Conservation (phyloP, 108 stramenopile genomes). For the Fragilaria radians region DNA sequence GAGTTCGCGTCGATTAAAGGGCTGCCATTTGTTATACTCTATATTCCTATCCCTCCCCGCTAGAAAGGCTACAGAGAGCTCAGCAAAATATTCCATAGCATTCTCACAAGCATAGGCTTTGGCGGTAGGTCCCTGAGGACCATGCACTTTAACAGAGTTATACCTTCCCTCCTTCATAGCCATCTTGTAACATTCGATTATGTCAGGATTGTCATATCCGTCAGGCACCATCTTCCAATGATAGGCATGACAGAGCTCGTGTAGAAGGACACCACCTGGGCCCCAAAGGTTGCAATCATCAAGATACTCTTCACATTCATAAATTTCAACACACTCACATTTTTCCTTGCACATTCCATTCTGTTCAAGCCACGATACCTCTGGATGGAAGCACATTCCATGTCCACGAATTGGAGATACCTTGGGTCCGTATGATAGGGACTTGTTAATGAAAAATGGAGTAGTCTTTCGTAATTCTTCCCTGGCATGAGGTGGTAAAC, state of each 20-base stretch:
- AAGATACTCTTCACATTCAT: constrained; percentile 41
- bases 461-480: constrained; percentile 36
- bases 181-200: constrained; percentile 49
- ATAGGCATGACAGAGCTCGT: constrained; percentile 85
- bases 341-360: constrained; percentile 55
- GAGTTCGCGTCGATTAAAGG: constrained; percentile 74
- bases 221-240: constrained; percentile 51
- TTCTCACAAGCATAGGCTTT: constrained; percentile 84
- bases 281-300: constrained; percentile 72
- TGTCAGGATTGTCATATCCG: constrained; percentile 71
- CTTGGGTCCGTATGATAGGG: constrained; percentile 56
- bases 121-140: constrained; percentile 39
- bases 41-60: constrained; percentile 43
- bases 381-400: constrained; percentile 72
- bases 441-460: constrained; percentile 64
- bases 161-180: constrained; percentile 84
- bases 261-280: constrained; percentile 67
- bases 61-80: constrained; percentile 79
- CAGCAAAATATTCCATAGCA: constrained; percentile 88
- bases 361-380: constrained; percentile 38
- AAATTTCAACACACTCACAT: constrained; percentile 67
- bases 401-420: constrained; percentile 40
- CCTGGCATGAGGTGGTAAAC: constrained; percentile 44
- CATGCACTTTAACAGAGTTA: constrained; percentile 69
- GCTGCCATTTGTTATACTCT: constrained; percentile 91